Conservation (phyloP, 2,329 filamentous ascomycete genomes). For the Colletotrichum sp. region DNA sequence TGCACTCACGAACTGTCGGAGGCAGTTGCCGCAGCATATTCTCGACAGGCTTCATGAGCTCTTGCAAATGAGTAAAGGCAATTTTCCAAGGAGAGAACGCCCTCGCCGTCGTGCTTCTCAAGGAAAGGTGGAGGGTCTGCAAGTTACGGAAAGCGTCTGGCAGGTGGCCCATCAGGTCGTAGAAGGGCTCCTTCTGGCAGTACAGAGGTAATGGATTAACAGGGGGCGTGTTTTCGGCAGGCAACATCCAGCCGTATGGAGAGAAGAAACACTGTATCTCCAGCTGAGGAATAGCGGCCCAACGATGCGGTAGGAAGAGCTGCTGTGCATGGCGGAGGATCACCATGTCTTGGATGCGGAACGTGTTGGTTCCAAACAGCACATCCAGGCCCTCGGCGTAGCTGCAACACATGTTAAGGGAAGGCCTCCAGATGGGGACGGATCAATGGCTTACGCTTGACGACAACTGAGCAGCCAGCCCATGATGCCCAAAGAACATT, state of each 20-base stretch:
- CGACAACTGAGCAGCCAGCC: constrained; percentile 14
- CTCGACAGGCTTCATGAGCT: constrained; percentile 19
- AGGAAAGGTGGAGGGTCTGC: not conserved
- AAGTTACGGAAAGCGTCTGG: not conserved
- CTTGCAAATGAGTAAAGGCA: not conserved
- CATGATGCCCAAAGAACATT: constrained; percentile 7
- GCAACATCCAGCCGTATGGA: not conserved
- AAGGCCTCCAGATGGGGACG: not conserved
- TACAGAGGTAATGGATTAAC: not conserved
- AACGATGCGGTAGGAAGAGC: not conserved
- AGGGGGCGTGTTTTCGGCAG: not conserved
- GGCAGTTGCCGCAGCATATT: constrained; percentile 24
- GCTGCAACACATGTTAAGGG: not conserved
- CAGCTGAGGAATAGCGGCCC: not conserved
- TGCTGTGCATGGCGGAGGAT: not conserved
- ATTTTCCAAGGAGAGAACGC: not conserved
- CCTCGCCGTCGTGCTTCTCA: not conserved
- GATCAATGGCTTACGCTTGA: not conserved
- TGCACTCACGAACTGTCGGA: constrained; percentile 21
- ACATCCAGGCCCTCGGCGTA: constrained; percentile 17
- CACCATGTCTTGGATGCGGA: constrained; percentile 8
- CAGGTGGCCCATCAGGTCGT: not conserved
- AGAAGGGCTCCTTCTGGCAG: not conserved
- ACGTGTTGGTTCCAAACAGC: constrained; percentile 17
- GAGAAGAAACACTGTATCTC: not conserved